Conservation (phyloP, 441 rosid species). For the Populus tomentosa region DNA sequence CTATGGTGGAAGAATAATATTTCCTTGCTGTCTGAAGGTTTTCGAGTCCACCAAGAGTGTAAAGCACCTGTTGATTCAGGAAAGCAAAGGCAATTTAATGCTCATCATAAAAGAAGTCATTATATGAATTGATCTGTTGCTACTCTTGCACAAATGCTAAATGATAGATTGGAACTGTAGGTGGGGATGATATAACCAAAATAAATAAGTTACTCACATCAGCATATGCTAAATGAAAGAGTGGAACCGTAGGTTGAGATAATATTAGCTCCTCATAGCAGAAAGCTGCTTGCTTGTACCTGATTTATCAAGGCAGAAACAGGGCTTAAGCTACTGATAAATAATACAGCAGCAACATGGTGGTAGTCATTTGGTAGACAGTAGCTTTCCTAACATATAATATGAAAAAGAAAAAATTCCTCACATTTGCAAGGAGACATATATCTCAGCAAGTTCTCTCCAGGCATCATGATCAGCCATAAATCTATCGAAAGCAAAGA, state of each 20-base stretch:
- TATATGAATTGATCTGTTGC: not conserved
- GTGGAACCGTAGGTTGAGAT: constrained; percentile 75
- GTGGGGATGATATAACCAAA: not conserved
- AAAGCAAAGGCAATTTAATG: constrained; percentile 1
- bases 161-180: not conserved
- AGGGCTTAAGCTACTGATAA: constrained; percentile 1
- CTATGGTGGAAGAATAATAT: constrained; percentile 82
- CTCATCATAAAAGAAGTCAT: not conserved
- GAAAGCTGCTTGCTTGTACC: constrained; percentile 99
- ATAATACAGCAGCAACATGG: not conserved
- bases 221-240: constrained; percentile 85
- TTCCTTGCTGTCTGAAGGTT: constrained; percentile 84
- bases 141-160: not conserved
- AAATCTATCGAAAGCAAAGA: constrained; percentile 42
- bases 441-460: constrained; percentile 98
- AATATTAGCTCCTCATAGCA: constrained; percentile 95
- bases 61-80: constrained; percentile 63
- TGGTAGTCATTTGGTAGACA: constrained; percentile 1
- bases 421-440: constrained; percentile 89
- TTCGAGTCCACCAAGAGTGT: constrained; percentile 91
- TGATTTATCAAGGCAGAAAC: constrained; percentile 24
- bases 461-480: constrained; percentile 99
- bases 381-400: not conserved
- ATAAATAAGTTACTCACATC: constrained; percentile 51
- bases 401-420: constrained; percentile 8